These are phyloP conservation scores for Onygena corvina DNA, from an alignment of 2,329 filamentous ascomycete species.

Conservation along the genomic window DNA sequence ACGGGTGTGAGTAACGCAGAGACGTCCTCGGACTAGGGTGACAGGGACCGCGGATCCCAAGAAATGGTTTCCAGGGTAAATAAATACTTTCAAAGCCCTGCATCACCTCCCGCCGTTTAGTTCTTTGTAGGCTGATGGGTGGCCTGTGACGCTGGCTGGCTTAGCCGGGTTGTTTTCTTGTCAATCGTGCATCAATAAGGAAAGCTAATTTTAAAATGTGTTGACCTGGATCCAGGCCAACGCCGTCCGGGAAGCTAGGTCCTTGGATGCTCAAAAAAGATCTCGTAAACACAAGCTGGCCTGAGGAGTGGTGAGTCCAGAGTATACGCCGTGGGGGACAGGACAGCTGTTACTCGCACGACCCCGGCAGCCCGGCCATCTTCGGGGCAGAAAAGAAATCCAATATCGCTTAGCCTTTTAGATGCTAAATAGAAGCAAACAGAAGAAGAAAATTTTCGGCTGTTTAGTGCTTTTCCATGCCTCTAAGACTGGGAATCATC, in stretches of 20 bases:
- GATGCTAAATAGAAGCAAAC: too few relatives aligned
- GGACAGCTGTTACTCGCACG: too few relatives aligned
- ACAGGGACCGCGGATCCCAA: not conserved
- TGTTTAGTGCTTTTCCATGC: too few relatives aligned
- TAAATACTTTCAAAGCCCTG: not conserved
- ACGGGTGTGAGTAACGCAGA: too few relatives aligned
- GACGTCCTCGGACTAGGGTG: too few relatives aligned
- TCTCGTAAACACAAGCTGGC: not conserved
- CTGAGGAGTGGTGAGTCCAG: not conserved
- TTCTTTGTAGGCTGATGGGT: not conserved
- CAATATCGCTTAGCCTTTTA: too few relatives aligned
- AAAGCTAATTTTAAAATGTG: constrained; percentile 5
- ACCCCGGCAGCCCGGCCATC: too few relatives aligned
- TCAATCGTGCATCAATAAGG: constrained; percentile 18
- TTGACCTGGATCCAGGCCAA: not conserved
- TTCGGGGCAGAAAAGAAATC: too few relatives aligned
- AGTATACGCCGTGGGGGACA: too few relatives aligned
- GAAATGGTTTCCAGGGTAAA: not conserved
- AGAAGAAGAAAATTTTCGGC: too few relatives aligned
- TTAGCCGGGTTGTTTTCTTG: constrained; percentile 24
- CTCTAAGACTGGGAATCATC: too few relatives aligned
- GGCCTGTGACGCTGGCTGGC: constrained; percentile 13
- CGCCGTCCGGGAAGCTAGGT: not conserved
- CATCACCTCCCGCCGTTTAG: not conserved
- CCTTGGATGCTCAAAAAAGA: not conserved